These are phyloP conservation scores for Limtongia smithiae DNA, from an alignment of 805 yeast species.

Conservation along the genomic window DNA sequence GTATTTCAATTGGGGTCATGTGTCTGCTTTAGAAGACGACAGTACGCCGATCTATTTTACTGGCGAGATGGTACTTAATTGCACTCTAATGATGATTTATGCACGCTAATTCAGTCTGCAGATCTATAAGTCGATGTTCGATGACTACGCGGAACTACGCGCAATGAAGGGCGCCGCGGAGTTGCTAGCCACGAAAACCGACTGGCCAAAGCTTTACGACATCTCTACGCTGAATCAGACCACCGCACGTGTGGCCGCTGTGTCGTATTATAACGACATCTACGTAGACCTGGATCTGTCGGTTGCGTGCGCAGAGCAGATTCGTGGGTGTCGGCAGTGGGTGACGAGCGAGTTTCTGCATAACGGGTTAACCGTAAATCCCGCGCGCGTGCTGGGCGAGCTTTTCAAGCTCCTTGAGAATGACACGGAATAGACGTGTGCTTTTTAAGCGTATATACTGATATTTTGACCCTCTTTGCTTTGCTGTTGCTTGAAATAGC, in stretches of 20 bases:
- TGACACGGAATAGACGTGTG: slow-evolving; percentile 43
- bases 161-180: slow-evolving; percentile 44
- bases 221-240: slow-evolving; percentile 32
- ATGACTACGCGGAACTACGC: slow-evolving; percentile 46
- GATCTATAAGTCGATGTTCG: slow-evolving; percentile 49
- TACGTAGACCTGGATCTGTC: slow-evolving; percentile 46
- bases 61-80: slow-evolving; percentile 48
- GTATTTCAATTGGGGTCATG: slow-evolving; percentile 32
- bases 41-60: slow-evolving; percentile 43
- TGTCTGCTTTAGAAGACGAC: slow-evolving; percentile 13
- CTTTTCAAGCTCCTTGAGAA: slow-evolving; percentile 40
- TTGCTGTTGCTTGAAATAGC: too few relatives aligned
- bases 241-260: slow-evolving; percentile 29
- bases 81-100: neutral
- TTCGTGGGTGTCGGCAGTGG: slow-evolving; percentile 42
- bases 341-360: slow-evolving; percentile 47
- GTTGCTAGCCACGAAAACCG: slow-evolving; percentile 30
- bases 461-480: too few relatives aligned
- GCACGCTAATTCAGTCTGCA: neutral
- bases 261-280: slow-evolving; percentile 33
- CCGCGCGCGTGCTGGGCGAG: slow-evolving; percentile 40
- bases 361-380: slow-evolving; percentile 43
- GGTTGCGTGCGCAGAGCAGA: slow-evolving; percentile 37
- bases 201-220: slow-evolving; percentile 44
- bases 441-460: too few relatives aligned